Base-by-base conservation (phyloP, 2,329 filamentous ascomycete genomes). In the Pezicula neosporulosa region DNA sequence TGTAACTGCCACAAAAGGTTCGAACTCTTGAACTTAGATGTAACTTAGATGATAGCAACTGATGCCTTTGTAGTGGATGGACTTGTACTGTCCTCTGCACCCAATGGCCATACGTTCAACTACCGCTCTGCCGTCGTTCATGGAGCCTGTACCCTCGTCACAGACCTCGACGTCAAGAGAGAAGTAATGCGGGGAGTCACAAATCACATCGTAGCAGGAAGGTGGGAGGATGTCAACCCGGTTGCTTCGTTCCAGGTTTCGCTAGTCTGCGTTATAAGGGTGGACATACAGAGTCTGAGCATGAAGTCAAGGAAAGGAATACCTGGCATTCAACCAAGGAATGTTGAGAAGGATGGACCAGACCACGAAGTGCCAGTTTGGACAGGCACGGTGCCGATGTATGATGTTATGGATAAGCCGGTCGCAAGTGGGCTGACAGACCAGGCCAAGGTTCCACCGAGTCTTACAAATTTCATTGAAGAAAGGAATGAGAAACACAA, bases 21-120 rank as follows among this genome's bases (percentile, higher is more conserved):
- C 6, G 39, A 7, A 12, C 6, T 30, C 28, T 7, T 30, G 28
- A 6, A 18, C 9, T 2, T 19, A 7, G 18, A 13, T 12, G 10
- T 3, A 6, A 16, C 6, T 15, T 39, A 10, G 13, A 1, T 4
- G 16, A 6, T 13, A 19, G 18, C 38, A 3, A 6, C 38, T 42
- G 18, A 42, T 47, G 36, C 6, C 24, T 24, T n/a, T 15, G 35
- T n/a, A 52, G 52, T 54, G 16, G 52, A 54, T 50, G 52, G 52
- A 16, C 44, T 54, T 0, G 43, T 55, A n/a, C 45, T 53, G 24
- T 49, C 50, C 13, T 53, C 46, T 6, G 46, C 44, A 16, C 52
- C 52, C 7, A 53, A 53, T 35, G 52, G 50, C 12, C 52, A 55
- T 43, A 53, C 50, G 6, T 53, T 53, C 9, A 53, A 55, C 28